These are phyloP conservation scores for Silene conica DNA, from an alignment of 148 eudicot species.

Conservation along the genomic window DNA sequence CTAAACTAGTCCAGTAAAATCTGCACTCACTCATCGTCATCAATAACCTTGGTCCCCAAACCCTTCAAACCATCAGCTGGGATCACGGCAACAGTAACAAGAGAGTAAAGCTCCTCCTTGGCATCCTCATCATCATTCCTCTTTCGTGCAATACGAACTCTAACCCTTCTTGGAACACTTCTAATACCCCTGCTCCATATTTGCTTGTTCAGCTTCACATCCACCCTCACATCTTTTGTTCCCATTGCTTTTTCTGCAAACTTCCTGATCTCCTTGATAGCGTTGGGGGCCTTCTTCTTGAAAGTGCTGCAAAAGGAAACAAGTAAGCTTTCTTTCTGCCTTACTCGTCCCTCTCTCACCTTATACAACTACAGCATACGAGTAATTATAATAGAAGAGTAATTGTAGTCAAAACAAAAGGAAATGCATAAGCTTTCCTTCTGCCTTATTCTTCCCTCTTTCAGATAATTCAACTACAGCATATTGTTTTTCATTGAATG, in stretches of 20 bases:
- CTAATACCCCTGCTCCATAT: slow-evolving; percentile 88
- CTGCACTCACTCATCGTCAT: slow-evolving; percentile 57
- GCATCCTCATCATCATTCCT: slow-evolving; percentile 96
- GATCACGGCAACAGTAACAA: slow-evolving; percentile 79
- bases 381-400: neutral
- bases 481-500: too few relatives aligned
- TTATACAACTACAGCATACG: too few relatives aligned
- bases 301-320: slow-evolving; percentile 70
- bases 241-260: slow-evolving; percentile 83
- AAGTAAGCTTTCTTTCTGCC: too few relatives aligned
- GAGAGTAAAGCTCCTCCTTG: slow-evolving; percentile 91
- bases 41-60: slow-evolving; percentile 75
- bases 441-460: too few relatives aligned
- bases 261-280: slow-evolving; percentile 70
- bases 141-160: slow-evolving; percentile 86
- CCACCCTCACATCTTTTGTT: slow-evolving; percentile 72
- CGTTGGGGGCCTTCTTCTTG: slow-evolving; percentile 86
- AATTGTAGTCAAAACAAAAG: neutral
- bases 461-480: too few relatives aligned
- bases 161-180: slow-evolving; percentile 78
- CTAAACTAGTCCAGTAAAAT: slow-evolving; percentile 12
- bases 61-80: slow-evolving; percentile 78
- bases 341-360: too few relatives aligned
- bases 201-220: slow-evolving; percentile 73
- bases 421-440: too few relatives aligned